Evolutionary conservation across 2,329 filamentous ascomycete species (phyloP), one percentile per base, ranked within the genome.

Genomic region (Exophiala viscosa): DNA sequence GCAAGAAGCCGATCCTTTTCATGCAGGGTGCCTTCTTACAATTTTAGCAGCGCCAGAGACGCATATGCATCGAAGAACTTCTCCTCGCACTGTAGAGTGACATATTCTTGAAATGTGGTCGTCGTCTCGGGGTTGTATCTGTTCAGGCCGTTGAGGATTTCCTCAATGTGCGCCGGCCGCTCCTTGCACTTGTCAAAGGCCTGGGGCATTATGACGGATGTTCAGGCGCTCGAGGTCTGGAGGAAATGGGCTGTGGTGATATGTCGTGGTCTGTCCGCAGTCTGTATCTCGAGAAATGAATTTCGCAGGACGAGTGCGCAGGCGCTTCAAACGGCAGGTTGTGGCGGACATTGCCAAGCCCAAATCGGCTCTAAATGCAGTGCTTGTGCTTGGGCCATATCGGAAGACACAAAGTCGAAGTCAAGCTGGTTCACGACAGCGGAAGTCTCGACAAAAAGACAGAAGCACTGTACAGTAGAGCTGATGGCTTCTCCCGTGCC

Each of bases 81-180:
- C 73, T 88, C 85, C 75, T 97, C 92, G 79, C 93, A 99, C 77
- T 99, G 93, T 73, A 90, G 85, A 68, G 82, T 81, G 59, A 99
- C 86, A 75, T 99, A 99, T 71, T 89, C 87, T 80, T 99, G 92
- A 73, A 99, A 93, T 62, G 88, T 81, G 58, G 83, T 83, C 45
- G 95, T 95, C 46, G 93, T 96, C 78, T 99, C 93, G 38, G 93
- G 93, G 75, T 99, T 99, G 79, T 99, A 99, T 68, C 93, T 84
- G 75, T 99, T 93, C 60, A 99, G 88, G 65, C 93, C 92, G 76
- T 92, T 96, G 69, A 99, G 90, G 69, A 99, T 96, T 73, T 77
- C 80, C 70, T 90, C 87, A 74, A 99, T 95, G 72, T 93, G 85
- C 64, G 93, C 88, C 65, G 93, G 92, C 72, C 93, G 82, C 74